These are phyloP conservation scores for Beauveria australis DNA, from an alignment of 2,329 filamentous ascomycete species.

Conservation along the genomic window DNA sequence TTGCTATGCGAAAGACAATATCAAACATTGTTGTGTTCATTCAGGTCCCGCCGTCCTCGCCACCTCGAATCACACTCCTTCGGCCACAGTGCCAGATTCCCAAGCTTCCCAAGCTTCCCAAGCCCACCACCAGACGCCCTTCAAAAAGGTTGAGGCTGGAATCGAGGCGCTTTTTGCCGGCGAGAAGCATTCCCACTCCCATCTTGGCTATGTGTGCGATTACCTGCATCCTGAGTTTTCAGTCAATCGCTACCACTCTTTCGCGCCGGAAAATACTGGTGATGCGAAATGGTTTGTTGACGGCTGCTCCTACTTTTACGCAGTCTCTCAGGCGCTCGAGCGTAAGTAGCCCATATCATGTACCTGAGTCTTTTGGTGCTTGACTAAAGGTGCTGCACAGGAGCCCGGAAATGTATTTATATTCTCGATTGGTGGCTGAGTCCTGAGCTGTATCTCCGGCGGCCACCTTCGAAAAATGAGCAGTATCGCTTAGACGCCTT, in stretches of 20 bases:
- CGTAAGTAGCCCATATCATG: constrained; percentile 25
- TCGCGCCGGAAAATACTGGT: constrained; percentile 64
- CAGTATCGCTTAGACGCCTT: constrained; percentile 77
- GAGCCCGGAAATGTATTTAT: constrained; percentile 68
- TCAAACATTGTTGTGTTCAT: background rate
- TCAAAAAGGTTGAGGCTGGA: constrained; percentile 34
- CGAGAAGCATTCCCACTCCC: constrained; percentile 38
- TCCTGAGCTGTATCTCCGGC: constrained; percentile 78
- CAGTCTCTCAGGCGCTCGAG: constrained; percentile 72
- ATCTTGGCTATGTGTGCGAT: constrained; percentile 32
- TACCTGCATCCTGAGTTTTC: constrained; percentile 34
- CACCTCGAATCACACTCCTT: background rate
- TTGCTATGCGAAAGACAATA: background rate
- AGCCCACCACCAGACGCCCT: background rate
- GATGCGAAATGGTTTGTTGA: constrained; percentile 86
- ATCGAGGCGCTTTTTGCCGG: constrained; percentile 32
- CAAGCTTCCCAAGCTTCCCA: background rate
- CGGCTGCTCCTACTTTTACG: constrained; percentile 77
- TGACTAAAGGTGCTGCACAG: constrained; percentile 23
- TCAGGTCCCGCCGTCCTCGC: background rate
- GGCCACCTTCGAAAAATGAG: constrained; percentile 74
- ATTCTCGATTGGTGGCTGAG: constrained; percentile 89
- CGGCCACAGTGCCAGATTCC: constrained; percentile 5
- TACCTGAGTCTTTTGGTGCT: background rate
- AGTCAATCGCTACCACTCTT: constrained; percentile 53